Base-by-base conservation (phyloP, 305 asterid species). In the Striga hermonthica region DNA sequence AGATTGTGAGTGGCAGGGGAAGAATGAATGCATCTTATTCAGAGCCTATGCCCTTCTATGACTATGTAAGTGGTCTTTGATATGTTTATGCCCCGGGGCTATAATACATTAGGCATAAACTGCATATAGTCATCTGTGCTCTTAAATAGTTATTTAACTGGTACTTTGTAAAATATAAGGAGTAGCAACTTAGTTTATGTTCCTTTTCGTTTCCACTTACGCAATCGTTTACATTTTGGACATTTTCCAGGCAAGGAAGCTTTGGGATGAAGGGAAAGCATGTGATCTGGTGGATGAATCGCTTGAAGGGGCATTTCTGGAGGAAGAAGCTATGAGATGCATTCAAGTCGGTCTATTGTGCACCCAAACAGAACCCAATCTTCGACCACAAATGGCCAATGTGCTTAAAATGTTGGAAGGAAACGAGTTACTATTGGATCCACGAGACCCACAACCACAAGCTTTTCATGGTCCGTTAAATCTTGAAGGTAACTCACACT, bases 331-430 rank as follows among this genome's bases (percentile, higher is more conserved):
- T 6, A 44, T 37, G 14, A 58, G 63, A 37, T 37, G 44, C 63
- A 58, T 58, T 58, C 34, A 58, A 59, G 56, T 74, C 16, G 75
- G 72, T 22, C 76, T 78, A 1, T 71, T 73, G 50, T 74, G 78
- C 63, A 70, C 64, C 55, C 67, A 70, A 41, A 38, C 6, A 3
- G 41, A 57, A 6, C 72, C 82, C 9, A 43, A 71, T 7, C 14
- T 58, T 15, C 54, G 77, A 49, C 77, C 77, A 64, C 15, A 54
- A 1, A 74, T 77, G 74, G 45, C 64, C 4, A 35, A 9, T 39
- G 76, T 74, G 43, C 43, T 77, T 8, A 10, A 59, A 16, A 73
- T 74, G 62, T 34, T 74, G 60, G 57, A 70, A 22, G 74, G 65
- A 16, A 60, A 48, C 15, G 63, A 68, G 59, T 13, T 16, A 59